These are phyloP conservation scores for Mycena rebaudengoi DNA, from an alignment of 768 basidiomycete species.

Conservation along the genomic window DNA sequence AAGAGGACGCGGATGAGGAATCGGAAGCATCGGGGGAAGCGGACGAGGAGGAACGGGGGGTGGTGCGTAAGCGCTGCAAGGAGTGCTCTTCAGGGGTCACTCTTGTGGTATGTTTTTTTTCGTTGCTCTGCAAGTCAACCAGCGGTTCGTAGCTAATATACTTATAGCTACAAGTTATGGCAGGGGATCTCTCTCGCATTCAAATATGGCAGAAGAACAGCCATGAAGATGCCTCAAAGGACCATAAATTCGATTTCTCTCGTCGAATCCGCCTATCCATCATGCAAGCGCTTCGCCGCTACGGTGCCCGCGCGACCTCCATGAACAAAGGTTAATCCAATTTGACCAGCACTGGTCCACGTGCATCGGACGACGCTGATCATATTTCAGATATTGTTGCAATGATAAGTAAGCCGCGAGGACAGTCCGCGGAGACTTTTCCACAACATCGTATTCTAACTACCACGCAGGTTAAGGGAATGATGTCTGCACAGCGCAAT, in stretches of 20 bases:
- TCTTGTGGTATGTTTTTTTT: neutral
- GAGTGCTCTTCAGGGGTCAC: neutral
- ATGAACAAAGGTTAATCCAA: too few species aligned
- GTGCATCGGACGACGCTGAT: too few species aligned
- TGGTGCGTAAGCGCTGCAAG: neutral
- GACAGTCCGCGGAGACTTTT: neutral
- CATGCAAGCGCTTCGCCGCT: neutral
- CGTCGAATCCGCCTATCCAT: neutral
- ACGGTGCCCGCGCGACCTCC: neutral
- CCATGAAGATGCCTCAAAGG: neutral
- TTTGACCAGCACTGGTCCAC: too few species aligned
- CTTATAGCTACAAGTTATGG: slow-evolving; percentile 1
- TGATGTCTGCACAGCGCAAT: too few species aligned
- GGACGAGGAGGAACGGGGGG: neutral
- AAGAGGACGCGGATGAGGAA: neutral
- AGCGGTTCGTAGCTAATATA: neutral
- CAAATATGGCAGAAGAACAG: slow-evolving; percentile 4
- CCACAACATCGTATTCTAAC: neutral
- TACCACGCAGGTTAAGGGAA: neutral
- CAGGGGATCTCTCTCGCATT: neutral
- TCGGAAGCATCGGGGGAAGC: neutral
- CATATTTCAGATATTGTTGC: neutral
- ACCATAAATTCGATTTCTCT: neutral
- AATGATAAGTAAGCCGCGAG: neutral
- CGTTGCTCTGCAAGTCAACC: too few species aligned